A percentile compares a stretch with the other conserved stretches of the same genome.
Conservation (phyloP, 441 rosid species). For the Pelargonium hybrid region DNA sequence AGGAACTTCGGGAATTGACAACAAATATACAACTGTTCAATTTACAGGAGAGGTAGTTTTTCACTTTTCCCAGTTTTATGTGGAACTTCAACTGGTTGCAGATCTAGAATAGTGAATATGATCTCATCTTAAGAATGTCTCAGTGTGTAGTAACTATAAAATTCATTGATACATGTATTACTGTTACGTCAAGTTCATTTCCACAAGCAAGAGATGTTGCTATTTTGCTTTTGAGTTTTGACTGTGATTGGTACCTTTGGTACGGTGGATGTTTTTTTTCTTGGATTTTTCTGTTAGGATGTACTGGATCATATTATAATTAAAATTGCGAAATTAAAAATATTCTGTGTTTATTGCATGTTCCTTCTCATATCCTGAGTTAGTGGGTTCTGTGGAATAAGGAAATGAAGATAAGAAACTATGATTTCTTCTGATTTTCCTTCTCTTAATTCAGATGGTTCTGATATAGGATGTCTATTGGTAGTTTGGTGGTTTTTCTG, state of each 20-base stretch:
- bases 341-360: no score
- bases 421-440: no score
- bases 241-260: neutral
- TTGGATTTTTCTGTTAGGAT: no score
- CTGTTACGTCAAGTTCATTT: neutral
- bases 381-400: no score
- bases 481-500: no score
- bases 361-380: no score
- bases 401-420: no score
- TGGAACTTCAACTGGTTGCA: neutral
- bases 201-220: neutral
- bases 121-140: neutral
- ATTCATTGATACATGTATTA: neutral
- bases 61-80: neutral
- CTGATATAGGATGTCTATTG: no score
- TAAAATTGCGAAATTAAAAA: no score
- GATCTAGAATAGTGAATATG: neutral
- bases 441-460: no score
- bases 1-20: slow-evolving; percentile 94
- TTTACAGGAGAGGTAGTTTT: slow-evolving; percentile 78
- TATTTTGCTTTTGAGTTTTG: neutral
- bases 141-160: neutral
- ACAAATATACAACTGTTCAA: slow-evolving; percentile 85
- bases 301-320: no score
- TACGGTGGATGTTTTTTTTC: no score